phyloP scores from a whole-genome alignment of 2,329 filamentous ascomycete genomes.

The Lecanicillium sp. region DNA sequence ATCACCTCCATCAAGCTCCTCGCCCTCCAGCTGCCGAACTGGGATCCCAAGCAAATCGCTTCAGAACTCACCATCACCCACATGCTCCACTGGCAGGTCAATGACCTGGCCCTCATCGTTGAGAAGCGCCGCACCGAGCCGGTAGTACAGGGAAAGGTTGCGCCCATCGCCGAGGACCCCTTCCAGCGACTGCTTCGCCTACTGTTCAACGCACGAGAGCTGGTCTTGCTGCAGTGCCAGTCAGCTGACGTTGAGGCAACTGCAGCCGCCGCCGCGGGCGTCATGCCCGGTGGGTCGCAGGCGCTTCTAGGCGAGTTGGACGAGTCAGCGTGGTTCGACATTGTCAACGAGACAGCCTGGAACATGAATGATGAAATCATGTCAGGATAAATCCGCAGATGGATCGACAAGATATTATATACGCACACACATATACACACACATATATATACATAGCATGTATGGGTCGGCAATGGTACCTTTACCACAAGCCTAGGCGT shows the following conservation, averaged over 20 bases:
- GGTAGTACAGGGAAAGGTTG: constrained; percentile 12
- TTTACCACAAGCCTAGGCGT: too few relatives aligned
- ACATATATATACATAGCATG: too few relatives aligned
- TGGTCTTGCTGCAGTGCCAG: constrained; percentile 29
- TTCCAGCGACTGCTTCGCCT: constrained; percentile 27
- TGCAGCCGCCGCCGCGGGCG: background rate
- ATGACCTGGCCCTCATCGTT: constrained; percentile 25
- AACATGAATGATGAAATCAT: constrained; percentile 15
- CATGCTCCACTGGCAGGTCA: constrained; percentile 24
- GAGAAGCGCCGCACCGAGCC: constrained; percentile 24
- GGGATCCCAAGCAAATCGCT: constrained; percentile 32
- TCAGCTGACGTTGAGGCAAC: constrained; percentile 17
- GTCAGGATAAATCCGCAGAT: constrained; percentile 4
- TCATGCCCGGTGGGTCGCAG: constrained; percentile 1
- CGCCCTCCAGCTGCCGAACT: constrained; percentile 39
- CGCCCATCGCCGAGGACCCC: constrained; percentile 24
- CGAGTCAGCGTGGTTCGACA: constrained; percentile 15
- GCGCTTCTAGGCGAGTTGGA: constrained; percentile 12
- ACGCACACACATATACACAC: too few relatives aligned
- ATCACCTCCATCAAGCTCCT: constrained; percentile 42
- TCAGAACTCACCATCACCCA: constrained; percentile 16
- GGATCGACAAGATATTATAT: too few relatives aligned
- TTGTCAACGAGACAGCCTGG: constrained; percentile 14
- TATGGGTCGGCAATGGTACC: too few relatives aligned
- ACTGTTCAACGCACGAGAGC: constrained; percentile 25